Conservation (phyloP, 768 basidiomycete genomes). For the Psilocybe azurescens region DNA sequence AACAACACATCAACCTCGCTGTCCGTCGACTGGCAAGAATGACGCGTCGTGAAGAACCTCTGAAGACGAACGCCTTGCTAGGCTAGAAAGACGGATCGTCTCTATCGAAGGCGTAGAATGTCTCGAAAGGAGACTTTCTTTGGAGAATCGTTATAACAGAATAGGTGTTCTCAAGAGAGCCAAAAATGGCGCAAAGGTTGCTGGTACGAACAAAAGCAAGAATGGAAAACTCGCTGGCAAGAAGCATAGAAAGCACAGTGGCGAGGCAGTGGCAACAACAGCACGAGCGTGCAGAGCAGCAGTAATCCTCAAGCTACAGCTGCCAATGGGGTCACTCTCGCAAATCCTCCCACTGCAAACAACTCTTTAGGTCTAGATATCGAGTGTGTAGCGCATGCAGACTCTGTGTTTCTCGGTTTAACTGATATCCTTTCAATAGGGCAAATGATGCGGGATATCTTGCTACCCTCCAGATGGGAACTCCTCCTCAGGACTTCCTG, state of each 20-base stretch:
- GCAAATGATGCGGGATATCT: slow-evolving; percentile 56
- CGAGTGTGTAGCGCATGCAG: slow-evolving; percentile 47
- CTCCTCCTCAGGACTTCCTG: slow-evolving; percentile 58
- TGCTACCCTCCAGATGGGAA: slow-evolving; percentile 66
- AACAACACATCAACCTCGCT: slow-evolving; percentile 74
- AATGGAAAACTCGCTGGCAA: neutral
- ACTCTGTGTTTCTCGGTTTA: neutral
- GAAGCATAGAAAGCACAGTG: slow-evolving; percentile 9
- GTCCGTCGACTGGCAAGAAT: slow-evolving; percentile 70
- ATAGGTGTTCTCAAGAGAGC: slow-evolving; percentile 24
- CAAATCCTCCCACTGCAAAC: slow-evolving; percentile 41
- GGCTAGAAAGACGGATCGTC: slow-evolving; percentile 37
- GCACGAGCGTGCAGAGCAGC: neutral
- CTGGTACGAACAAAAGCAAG: slow-evolving; percentile 5
- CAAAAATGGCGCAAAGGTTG: neutral
- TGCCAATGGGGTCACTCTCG: slow-evolving; percentile 39
- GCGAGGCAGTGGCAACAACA: neutral
- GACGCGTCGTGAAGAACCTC: slow-evolving; percentile 60
- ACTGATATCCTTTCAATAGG: slow-evolving; percentile 24
- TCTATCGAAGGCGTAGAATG: slow-evolving; percentile 29
- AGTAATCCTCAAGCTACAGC: neutral
- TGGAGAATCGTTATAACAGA: slow-evolving; percentile 33
- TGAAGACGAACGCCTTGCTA: slow-evolving; percentile 46
- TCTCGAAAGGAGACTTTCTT: slow-evolving; percentile 17
- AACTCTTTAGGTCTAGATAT: slow-evolving; percentile 74